phyloP scores from a whole-genome alignment of 2,329 filamentous ascomycete species.

The Lasiodiplodia sp. region DNA sequence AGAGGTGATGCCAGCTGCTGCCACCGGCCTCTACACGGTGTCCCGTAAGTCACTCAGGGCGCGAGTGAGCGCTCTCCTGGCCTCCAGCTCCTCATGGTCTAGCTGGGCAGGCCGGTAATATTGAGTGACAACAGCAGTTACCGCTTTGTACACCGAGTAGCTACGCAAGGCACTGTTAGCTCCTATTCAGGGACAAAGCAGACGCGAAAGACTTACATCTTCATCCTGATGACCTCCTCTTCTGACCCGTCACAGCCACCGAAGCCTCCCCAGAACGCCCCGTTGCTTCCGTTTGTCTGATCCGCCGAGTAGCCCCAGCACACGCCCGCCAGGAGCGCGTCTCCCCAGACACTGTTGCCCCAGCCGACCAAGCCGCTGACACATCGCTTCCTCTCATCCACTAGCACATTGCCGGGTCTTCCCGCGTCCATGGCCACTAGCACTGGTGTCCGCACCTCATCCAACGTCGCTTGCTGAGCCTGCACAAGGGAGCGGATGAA shows the following conservation, averaged over 20 bases:
- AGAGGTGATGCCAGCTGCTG: background rate
- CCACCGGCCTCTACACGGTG: background rate
- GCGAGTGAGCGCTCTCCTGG: conserved; percentile 50
- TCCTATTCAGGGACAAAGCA: background rate
- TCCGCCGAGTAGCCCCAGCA: conserved; percentile 49
- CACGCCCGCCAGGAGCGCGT: conserved; percentile 61
- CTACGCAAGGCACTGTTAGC: conserved; percentile 38
- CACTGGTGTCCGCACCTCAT: conserved; percentile 58
- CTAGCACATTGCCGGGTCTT: conserved; percentile 57
- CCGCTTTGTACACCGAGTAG: conserved; percentile 54
- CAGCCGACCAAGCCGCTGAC: conserved; percentile 62
- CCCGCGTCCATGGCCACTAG: conserved; percentile 61
- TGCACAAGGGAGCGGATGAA: conserved; percentile 59
- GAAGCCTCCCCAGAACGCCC: conserved; percentile 53
- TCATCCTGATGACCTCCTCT: conserved; percentile 46
- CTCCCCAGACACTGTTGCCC: conserved; percentile 63
- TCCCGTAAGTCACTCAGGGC: conserved; percentile 46
- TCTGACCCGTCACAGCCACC: conserved; percentile 44
- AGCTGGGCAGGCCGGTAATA: conserved; percentile 52
- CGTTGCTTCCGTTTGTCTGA: background rate
- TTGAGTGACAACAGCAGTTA: conserved; percentile 52
- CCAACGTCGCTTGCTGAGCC: conserved; percentile 50
- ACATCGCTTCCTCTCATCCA: conserved; percentile 57
- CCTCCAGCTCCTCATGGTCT: conserved; percentile 51
- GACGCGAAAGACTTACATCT: conserved; percentile 47